These are phyloP conservation scores for Catharanthus roseus DNA, from an alignment of 257 asterid species.

Conservation along the genomic window DNA sequence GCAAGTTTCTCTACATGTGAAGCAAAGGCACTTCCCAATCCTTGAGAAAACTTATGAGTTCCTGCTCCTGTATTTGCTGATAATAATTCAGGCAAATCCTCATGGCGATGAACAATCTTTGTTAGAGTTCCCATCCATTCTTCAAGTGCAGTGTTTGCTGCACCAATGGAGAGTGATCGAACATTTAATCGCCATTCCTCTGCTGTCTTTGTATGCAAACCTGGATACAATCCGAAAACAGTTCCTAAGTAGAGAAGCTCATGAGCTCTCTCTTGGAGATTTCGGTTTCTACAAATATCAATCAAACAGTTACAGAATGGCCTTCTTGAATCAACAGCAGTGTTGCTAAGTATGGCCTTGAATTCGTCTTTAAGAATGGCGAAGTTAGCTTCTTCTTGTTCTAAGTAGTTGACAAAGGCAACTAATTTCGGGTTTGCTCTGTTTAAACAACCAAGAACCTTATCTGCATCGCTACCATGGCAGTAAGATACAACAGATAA, in stretches of 20 bases:
- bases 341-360: constrained; percentile 44
- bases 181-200: constrained; percentile 85
- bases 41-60: constrained; percentile 75
- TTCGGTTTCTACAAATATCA: constrained; percentile 62
- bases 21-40: constrained; percentile 63
- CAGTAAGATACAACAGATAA: constrained; percentile 71
- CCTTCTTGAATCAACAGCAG: constrained; percentile 66
- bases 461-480: constrained; percentile 50
- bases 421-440: constrained; percentile 42
- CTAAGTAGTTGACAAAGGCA: constrained; percentile 40
- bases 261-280: constrained; percentile 54
- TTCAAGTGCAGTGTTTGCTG: constrained; percentile 84
- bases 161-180: constrained; percentile 78
- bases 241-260: constrained; percentile 73
- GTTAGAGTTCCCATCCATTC: constrained; percentile 82
- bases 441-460: constrained; percentile 60
- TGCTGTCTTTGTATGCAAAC: constrained; percentile 73
- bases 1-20: constrained; percentile 57
- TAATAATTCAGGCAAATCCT: constrained; percentile 59
- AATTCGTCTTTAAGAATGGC: constrained; percentile 56
- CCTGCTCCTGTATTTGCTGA: constrained; percentile 86
- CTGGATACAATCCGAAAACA: constrained; percentile 70
- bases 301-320: constrained; percentile 90
- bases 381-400: constrained; percentile 26
- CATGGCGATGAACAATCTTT: constrained; percentile 48